phyloP scores from a whole-genome alignment of 805 yeast genomes.

The Zygosaccharomyces gambellarensis region DNA sequence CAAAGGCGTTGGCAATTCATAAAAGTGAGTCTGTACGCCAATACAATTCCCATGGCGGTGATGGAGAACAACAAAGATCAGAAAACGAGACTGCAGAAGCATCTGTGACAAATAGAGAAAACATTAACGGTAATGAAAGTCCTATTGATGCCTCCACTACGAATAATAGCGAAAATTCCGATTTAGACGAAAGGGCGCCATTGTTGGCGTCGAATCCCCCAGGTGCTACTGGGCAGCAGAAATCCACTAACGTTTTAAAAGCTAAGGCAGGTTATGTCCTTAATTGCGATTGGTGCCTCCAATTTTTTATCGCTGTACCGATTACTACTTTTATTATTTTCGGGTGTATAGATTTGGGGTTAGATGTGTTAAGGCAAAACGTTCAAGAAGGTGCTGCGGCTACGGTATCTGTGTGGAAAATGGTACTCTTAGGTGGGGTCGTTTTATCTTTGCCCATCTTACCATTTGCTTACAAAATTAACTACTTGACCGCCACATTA shows the following conservation, averaged over 20 bases:
- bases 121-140: background rate
- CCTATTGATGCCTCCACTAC: background rate
- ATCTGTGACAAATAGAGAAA: background rate
- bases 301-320: constrained; percentile 66
- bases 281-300: constrained; percentile 78
- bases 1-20: background rate
- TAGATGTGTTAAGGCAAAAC: constrained; percentile 66
- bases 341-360: constrained; percentile 45
- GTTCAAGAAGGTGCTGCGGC: constrained; percentile 57
- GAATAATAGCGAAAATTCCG: background rate
- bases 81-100: background rate
- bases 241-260: constrained; percentile 14
- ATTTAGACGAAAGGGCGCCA: constrained; percentile 34
- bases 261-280: constrained; percentile 20
- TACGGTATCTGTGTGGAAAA: constrained; percentile 37
- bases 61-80: constrained; percentile 7
- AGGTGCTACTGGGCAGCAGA: background rate
- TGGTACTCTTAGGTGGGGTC: constrained; percentile 36
- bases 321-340: constrained; percentile 51
- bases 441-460: constrained; percentile 47
- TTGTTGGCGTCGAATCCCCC: constrained; percentile 19
- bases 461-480: constrained; percentile 67
- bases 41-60: constrained; percentile 7
- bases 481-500: constrained; percentile 43
- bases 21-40: background rate